Evolutionary conservation across 1,284 basidiomycete genomes (phyloP).

Genomic region (Cystobasidiaceae sp.): DNA sequence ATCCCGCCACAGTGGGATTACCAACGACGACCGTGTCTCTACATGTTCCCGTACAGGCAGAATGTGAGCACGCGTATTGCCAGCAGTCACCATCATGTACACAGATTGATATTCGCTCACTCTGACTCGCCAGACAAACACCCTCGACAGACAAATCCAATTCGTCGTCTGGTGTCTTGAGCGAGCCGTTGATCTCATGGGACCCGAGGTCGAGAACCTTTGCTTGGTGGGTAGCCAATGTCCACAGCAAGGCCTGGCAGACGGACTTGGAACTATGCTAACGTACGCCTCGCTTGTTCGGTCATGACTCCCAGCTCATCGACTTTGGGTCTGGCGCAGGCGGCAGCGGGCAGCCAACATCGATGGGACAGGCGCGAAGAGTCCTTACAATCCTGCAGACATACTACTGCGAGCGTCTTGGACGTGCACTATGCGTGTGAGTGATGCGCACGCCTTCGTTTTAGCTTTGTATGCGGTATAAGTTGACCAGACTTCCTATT

Average conservation of each 20-base stretch:
- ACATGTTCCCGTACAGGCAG: constrained; percentile 48
- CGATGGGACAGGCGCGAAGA: constrained; percentile 38
- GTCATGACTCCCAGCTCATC: constrained; percentile 30
- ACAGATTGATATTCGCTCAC: too few species aligned
- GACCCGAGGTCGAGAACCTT: constrained; percentile 46
- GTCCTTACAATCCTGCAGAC: constrained; percentile 42
- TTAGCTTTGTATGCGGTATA: background rate
- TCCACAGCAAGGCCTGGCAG: too few species aligned
- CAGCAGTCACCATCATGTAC: too few species aligned
- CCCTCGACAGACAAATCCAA: constrained; percentile 46
- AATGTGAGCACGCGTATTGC: constrained; percentile 30
- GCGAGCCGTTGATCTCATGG: constrained; percentile 46
- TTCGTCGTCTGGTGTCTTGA: constrained; percentile 50
- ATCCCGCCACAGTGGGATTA: constrained; percentile 42
- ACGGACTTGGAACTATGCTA: too few species aligned
- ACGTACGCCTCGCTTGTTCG: background rate
- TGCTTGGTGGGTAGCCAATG: constrained; percentile 35
- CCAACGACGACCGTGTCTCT: constrained; percentile 46
- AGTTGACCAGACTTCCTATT: background rate
- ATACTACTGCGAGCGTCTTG: constrained; percentile 46
- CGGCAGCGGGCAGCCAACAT: constrained; percentile 38
- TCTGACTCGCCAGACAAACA: constrained; percentile 33
- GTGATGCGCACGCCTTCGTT: constrained; percentile 8
- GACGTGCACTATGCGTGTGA: constrained; percentile 47
- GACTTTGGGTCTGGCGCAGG: constrained; percentile 40